Conservation (phyloP, 768 basidiomycete species). For the Xerocomellus intermedius region DNA sequence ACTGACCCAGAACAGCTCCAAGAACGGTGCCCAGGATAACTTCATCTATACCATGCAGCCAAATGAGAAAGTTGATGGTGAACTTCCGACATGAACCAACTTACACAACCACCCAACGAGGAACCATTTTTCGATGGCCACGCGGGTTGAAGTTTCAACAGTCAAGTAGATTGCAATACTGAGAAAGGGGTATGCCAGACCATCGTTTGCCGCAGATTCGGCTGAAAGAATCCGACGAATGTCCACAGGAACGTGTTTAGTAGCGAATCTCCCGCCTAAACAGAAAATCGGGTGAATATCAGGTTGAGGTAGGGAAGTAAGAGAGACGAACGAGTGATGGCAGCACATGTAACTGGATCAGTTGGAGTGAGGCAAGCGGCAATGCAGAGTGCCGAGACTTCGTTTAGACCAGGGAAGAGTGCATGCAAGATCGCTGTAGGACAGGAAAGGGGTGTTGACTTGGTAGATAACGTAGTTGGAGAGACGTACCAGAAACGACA, state of each 20-base stretch:
- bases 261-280: conserved; percentile 68
- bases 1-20: conserved; percentile 54
- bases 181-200: conserved; percentile 92
- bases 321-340: conserved; percentile 58
- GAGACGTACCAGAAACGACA: conserved; percentile 58
- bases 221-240: conserved; percentile 81
- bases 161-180: conserved; percentile 84
- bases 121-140: conserved; percentile 82
- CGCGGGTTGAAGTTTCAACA: conserved; percentile 56
- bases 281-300: background rate
- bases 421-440: conserved; percentile 59
- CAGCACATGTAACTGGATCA: conserved; percentile 90
- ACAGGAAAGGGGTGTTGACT: background rate
- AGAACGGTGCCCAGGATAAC: conserved; percentile 72
- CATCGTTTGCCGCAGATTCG: conserved; percentile 95
- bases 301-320: background rate
- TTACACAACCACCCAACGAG: conserved; percentile 78
- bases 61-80: background rate
- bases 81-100: background rate
- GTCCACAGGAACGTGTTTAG: conserved; percentile 66
- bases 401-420: conserved; percentile 70
- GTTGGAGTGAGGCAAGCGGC: conserved; percentile 92
- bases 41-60: conserved; percentile 53
- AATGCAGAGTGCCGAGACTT: conserved; percentile 77
- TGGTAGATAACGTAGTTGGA: background rate